These are phyloP conservation scores for Acacia pycnantha DNA, from an alignment of 331 rosid genomes.

Conservation along the genomic window DNA sequence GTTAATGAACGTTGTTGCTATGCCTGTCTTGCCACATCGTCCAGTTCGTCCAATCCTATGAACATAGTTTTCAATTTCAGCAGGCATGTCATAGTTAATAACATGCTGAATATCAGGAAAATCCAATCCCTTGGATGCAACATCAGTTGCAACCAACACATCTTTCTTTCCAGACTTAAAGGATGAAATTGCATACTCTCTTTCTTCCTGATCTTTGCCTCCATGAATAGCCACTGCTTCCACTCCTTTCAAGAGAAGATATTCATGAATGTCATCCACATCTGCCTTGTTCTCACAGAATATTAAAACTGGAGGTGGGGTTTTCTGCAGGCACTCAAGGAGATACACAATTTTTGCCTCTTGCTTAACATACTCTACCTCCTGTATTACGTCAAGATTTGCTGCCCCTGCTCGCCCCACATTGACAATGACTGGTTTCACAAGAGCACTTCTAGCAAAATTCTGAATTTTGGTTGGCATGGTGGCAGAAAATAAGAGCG, in stretches of 20 bases:
- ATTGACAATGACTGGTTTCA: conserved; percentile 79
- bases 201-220: conserved; percentile 95
- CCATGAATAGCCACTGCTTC: conserved; percentile 96
- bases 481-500: conserved; percentile 87
- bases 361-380: conserved; percentile 90
- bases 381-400: conserved; percentile 89
- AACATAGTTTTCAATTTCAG: conserved; percentile 92
- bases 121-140: conserved; percentile 91
- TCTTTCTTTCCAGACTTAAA: conserved; percentile 86
- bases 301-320: conserved; percentile 88
- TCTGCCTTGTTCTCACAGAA: conserved; percentile 95
- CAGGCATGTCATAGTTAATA: conserved; percentile 92
- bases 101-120: conserved; percentile 96
- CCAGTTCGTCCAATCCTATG: conserved; percentile 95
- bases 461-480: conserved; percentile 93
- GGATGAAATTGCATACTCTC: conserved; percentile 83
- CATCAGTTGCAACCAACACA: conserved; percentile 97
- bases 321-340: conserved; percentile 85
- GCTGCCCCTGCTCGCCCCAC: conserved; percentile 98
- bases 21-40: conserved; percentile 91
- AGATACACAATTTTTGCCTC: conserved; percentile 91
- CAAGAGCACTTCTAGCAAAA: conserved; percentile 91
- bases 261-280: conserved; percentile 91
- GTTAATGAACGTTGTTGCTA: conserved; percentile 87
- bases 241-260: conserved; percentile 92